Evolutionary conservation across 441 rosid genomes (phyloP), one percentile per base, ranked within the genome.

Genomic region (Populus hybrid): DNA sequence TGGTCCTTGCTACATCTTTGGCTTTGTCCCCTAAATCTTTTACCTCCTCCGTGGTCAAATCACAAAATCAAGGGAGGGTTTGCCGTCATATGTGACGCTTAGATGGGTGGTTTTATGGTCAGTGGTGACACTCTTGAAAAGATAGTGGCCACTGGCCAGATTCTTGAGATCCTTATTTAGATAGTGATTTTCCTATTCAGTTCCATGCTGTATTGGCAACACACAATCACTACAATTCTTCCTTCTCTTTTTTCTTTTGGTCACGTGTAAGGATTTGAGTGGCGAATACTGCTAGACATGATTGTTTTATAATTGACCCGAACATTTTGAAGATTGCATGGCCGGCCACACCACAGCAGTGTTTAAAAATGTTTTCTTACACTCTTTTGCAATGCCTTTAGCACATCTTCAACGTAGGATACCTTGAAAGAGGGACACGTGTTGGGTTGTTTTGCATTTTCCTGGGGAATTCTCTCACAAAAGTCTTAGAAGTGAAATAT

Each of bases 371-470:
- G 26, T 26, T 6, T 59, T 46, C 53, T 28, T 20, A 6, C 21
- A 18, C 26, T 71, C 40, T 73, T 35, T 67, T 28, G 46, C 30
- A 59, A 40, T 26, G 16, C 36, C 10, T 42, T 50, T 65, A 35
- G 11, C 14, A 71, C 50, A 70, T 78, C 40, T 76, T 23, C 21
- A 76, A 53, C 74, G 23, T 38, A 32, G 81, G 24, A 77, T 68
- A 18, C 71, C 21, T 61, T 32, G 30, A 67, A 3, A 63, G 42
- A 12, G 64, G 61, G 68, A 79, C 92, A 86, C 83, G 82, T 82
- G 86, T 81, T 61, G 34, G 73, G 84, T 5, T 73, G 36, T 46
- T 77, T 74, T 72, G 26, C 67, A 65, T 68, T 74, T 46, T 70
- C 59, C 23, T 21, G 10, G 6, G 76, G 18, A 46, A 30, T 65